These are phyloP conservation scores for Delphinella strobiligena DNA, from an alignment of 2,329 filamentous ascomycete genomes.

Conservation along the genomic window DNA sequence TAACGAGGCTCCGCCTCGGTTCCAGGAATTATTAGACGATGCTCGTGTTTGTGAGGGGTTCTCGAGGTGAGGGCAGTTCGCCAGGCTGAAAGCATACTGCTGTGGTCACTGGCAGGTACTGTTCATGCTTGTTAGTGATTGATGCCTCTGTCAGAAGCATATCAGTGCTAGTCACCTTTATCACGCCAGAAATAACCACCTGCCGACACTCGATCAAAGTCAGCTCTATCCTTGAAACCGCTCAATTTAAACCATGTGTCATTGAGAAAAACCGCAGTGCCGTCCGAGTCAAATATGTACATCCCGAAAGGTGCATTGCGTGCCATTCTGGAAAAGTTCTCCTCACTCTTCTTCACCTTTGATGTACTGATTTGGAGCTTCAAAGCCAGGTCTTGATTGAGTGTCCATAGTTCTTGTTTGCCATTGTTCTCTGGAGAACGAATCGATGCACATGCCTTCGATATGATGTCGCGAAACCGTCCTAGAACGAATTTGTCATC, in stretches of 20 bases:
- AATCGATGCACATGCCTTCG: background rate
- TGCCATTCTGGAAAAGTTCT: conserved; percentile 26
- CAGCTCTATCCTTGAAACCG: conserved; percentile 12
- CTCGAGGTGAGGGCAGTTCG: background rate
- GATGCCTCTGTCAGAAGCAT: no score
- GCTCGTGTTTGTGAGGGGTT: background rate
- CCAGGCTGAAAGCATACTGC: background rate
- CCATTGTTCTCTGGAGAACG: background rate
- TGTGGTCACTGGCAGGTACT: no score
- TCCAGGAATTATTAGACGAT: background rate
- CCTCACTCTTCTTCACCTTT: conserved; percentile 17
- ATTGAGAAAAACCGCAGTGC: conserved; percentile 27
- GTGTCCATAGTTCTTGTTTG: background rate
- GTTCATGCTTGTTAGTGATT: no score
- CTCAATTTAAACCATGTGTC: conserved; percentile 27
- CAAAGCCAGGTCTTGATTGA: background rate
- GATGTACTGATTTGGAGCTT: background rate
- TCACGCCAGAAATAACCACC: background rate
- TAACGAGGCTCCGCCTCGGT: background rate
- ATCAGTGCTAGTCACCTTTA: no score
- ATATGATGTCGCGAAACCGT: conserved; percentile 17
- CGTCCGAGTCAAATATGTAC: conserved; percentile 21
- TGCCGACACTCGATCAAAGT: conserved; percentile 3
- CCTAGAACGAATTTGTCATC: conserved; percentile 26
- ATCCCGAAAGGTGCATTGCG: conserved; percentile 28